Evolutionary conservation across 2,329 filamentous ascomycete genomes (phyloP), one percentile per base, ranked within the genome.

Genomic region (Botrytis hyacinthi): DNA sequence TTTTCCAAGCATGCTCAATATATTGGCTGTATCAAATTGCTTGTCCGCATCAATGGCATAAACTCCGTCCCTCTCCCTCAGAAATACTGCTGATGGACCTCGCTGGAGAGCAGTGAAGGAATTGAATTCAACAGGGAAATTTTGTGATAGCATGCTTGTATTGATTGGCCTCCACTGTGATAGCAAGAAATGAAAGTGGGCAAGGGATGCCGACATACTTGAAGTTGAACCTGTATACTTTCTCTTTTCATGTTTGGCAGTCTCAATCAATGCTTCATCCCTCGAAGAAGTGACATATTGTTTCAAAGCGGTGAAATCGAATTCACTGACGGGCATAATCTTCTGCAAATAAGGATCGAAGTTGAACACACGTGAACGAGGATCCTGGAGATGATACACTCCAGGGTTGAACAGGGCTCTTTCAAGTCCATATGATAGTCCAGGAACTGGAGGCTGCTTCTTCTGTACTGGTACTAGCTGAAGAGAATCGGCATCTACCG

Each of bases 41-140:
- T 98, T 99, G 83, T 99, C 96, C 0, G 95, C 93, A 81, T 99
- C 96, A 74, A 99, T 96, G 8, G 95, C 95, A 81, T 99, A 99
- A 0, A 90, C 88, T 1, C 95, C 95, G 79, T 97, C 88, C 76
- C 93, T 92, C 82, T 91, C 93, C 70, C 93, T 89, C 26, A 98
- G 84, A 79, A 98, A 97, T 62, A 94, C 90, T 18, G 94, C 93
- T 6, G 90, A 88, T 1, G 96, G 95, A 0, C 89, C 88, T 78
- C 90, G 88, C 74, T 89, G 88, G 57, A 98, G 87, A 16, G 84
- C 84, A 2, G 95, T 97, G 79, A 94, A 97, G 14, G 85, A 89
- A 3, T 82, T 78, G n/a, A 86, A 87, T 10, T 90, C 87, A 1
- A 87, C 85, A 0, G 83, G 80, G 77, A 98, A 95, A 0, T 85